Conservation (phyloP, 2,329 filamentous ascomycete species). For the Epicoccum sorghinum region DNA sequence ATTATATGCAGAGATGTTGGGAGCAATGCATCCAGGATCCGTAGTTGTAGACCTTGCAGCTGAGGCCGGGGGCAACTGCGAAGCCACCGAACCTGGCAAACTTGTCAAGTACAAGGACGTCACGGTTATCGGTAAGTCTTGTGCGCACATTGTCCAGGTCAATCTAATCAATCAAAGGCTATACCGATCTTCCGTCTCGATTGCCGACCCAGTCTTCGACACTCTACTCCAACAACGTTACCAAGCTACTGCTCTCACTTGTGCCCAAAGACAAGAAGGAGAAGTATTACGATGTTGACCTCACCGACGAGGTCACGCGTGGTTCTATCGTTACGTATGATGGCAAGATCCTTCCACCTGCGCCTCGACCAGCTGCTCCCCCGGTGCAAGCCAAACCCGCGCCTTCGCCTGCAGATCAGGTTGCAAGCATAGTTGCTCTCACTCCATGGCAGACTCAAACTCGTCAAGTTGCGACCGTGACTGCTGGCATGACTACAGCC, state of each 20-base stretch:
- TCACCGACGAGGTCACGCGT: conserved; percentile 83
- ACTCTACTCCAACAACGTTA: conserved; percentile 92
- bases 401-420: conserved; percentile 41
- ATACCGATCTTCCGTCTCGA: conserved; percentile 85
- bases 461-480: conserved; percentile 75
- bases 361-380: conserved; percentile 70
- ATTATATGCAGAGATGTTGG: conserved; percentile 61
- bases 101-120: conserved; percentile 75
- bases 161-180: conserved; percentile 52
- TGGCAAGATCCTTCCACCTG: conserved; percentile 76
- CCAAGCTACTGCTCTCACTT: conserved; percentile 85
- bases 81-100: conserved; percentile 77
- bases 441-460: conserved; percentile 84
- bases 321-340: conserved; percentile 82
- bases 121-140: conserved; percentile 75
- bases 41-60: conserved; percentile 88
- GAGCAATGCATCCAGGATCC: conserved; percentile 87
- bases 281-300: conserved; percentile 79
- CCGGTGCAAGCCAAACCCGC: conserved; percentile 57
- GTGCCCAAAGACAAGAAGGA: conserved; percentile 76
- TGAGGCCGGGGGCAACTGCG: conserved; percentile 87
- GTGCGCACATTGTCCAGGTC: neutral
- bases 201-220: conserved; percentile 89
- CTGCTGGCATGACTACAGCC: conserved; percentile 76
- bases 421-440: conserved; percentile 67